Base-by-base conservation (phyloP, 2,329 filamentous ascomycete genomes). In the Scorias spongiosa region DNA sequence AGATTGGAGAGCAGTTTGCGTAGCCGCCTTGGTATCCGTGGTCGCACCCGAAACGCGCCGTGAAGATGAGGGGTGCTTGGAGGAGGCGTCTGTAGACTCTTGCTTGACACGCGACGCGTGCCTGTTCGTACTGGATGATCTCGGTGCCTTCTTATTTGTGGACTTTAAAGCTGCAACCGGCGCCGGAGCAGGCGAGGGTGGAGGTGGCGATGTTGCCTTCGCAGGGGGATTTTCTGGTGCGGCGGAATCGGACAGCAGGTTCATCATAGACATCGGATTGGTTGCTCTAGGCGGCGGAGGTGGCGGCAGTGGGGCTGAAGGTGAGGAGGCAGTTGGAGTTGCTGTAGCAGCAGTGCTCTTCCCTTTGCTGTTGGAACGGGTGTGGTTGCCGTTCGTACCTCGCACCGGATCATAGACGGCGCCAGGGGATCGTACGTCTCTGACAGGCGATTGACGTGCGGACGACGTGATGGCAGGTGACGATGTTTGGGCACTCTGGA, bases 211-310 rank as follows among this genome's bases (percentile, higher is more conserved):
- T n/a, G 46, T 34, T 29, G 42, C 38, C 38, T 17, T 28, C 2
- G 40, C 40, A 17, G 40, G 10, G 14, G 45, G 43, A 36, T 37
- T 39, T 17, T 40, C 17, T 15, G 45, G 42, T 11, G 40, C 37
- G 6, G 46, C 80, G 44, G 83, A 74, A 52, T 77, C 87, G 3
- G 86, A 89, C 38, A 96, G 79, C 47, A 96, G 93, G 60, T 88
- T 95, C 51, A 86, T 91, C 58, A 96, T 91, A 5, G 88, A 91
- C 88, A 95, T 95, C 43, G 88, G 83, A 60, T 93, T 84, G 46
- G 81, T 80, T 36, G 80, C 72, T 60, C 87, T 79, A 15, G 47
- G 44, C 10, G 53, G 49, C 17, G 63, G 57, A 37, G 58, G 57
- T 46, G 63, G 60, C 29, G 62, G 59, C 17, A 61, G 58, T 40